A percentile compares a stretch with the other conserved stretches of the same genome.
phyloP scores from a whole-genome alignment of 2,329 filamentous ascomycete genomes.

The Aspergillus aculeatus region DNA sequence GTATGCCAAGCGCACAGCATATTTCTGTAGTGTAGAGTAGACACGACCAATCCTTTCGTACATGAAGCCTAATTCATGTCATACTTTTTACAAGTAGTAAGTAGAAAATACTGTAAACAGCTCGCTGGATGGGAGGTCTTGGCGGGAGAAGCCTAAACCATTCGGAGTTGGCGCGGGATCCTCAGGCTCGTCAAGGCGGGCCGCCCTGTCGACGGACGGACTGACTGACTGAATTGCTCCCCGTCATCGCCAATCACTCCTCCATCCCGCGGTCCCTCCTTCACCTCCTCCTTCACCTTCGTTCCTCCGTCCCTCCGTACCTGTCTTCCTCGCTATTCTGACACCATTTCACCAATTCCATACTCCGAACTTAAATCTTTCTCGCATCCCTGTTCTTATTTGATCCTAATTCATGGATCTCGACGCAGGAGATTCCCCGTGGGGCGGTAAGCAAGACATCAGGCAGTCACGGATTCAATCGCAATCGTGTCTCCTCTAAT shows the following conservation, averaged over 20 bases:
- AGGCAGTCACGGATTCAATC: slow-evolving; percentile 27
- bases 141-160: slow-evolving; percentile 16
- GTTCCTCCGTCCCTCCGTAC: not conserved
- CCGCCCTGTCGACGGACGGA: slow-evolving; percentile 3
- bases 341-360: not conserved
- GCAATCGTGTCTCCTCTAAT: slow-evolving; percentile 25
- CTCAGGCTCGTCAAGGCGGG: slow-evolving; percentile 11
- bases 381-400: slow-evolving; percentile 4
- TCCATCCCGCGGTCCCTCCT: slow-evolving; percentile 8
- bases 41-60: not conserved
- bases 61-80: not conserved
- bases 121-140: not conserved
- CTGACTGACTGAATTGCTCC: not conserved
- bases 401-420: slow-evolving; percentile 37
- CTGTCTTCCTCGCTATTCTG: not conserved
- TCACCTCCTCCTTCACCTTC: not conserved
- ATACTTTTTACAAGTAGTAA: too few relatives aligned
- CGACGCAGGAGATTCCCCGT: slow-evolving; percentile 48
- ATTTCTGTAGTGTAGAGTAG: not conserved
- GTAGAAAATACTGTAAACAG: too few relatives aligned
- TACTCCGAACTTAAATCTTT: not conserved
- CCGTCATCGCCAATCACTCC: slow-evolving; percentile 2
- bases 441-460: slow-evolving; percentile 44
- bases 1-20: not conserved
- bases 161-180: slow-evolving; percentile 13